phyloP scores from a whole-genome alignment of 345 rosid species.

The Sonneratia caseolaris region DNA sequence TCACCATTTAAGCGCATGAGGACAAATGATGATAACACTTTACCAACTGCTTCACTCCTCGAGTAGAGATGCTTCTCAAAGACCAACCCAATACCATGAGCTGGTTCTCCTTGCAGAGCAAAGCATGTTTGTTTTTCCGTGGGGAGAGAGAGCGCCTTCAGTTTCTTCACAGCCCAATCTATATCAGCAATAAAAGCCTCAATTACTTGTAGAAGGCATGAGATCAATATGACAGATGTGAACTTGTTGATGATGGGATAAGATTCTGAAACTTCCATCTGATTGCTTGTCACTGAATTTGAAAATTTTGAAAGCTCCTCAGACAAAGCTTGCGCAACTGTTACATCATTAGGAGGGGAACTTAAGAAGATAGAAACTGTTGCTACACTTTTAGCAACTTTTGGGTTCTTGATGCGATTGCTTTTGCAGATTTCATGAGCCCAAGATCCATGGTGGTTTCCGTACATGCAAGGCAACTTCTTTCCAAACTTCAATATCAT shows the following conservation, averaged over 20 bases:
- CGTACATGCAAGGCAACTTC: constrained; percentile 42
- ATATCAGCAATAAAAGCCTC: constrained; percentile 44
- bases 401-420: constrained; percentile 28
- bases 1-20: constrained; percentile 63
- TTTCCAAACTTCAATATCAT: constrained; percentile 35
- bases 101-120: constrained; percentile 25
- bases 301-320: constrained; percentile 36
- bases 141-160: constrained; percentile 31
- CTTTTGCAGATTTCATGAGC: constrained; percentile 45
- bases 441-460: constrained; percentile 57
- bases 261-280: constrained; percentile 27
- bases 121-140: constrained; percentile 26
- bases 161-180: constrained; percentile 61
- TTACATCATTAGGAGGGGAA: constrained; percentile 46
- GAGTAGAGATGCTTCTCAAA: constrained; percentile 51
- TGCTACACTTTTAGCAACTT: constrained; percentile 40
- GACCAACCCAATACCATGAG: constrained; percentile 18
- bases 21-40: constrained; percentile 57
- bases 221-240: constrained; percentile 33
- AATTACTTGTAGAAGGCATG: constrained; percentile 43
- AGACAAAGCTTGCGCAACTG: constrained; percentile 36
- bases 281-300: constrained; percentile 22
- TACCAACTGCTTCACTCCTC: constrained; percentile 49
- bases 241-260: constrained; percentile 43
- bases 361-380: constrained; percentile 43